Percentiles rank a stretch among this genome's conserved stretches.
These are phyloP conservation scores for Gremmenia infestans DNA, from an alignment of 2,329 filamentous ascomycete genomes.

Conservation along the genomic window DNA sequence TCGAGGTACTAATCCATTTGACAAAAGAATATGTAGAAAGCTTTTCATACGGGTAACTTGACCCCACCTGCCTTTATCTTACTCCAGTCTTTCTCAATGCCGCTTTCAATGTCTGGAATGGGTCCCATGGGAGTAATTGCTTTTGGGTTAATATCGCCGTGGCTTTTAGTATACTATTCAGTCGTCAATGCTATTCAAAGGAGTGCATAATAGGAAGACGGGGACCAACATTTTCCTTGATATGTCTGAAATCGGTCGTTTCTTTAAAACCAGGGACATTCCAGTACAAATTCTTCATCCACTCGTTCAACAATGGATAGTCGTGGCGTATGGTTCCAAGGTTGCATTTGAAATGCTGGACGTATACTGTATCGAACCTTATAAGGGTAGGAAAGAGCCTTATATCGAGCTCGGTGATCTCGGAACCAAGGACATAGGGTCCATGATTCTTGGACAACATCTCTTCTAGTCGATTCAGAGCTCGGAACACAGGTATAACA, in stretches of 20 bases:
- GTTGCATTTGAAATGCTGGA: conserved; percentile 61
- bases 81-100: conserved; percentile 61
- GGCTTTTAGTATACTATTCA: conserved; percentile 77
- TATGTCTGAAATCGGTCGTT: conserved; percentile 26
- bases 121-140: conserved; percentile 82
- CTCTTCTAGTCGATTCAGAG: conserved; percentile 69
- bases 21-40: not conserved
- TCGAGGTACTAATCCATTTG: not conserved
- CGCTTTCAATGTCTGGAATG: conserved; percentile 70
- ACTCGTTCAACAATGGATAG: conserved; percentile 61
- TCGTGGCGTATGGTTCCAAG: conserved; percentile 34
- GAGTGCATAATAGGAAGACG: not conserved
- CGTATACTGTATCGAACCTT: conserved; percentile 63
- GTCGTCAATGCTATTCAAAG: not conserved
- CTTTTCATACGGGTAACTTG: conserved; percentile 11
- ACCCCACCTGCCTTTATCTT: conserved; percentile 19
- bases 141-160: conserved; percentile 58
- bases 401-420: conserved; percentile 75
- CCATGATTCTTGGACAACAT: conserved; percentile 46
- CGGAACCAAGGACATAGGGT: conserved; percentile 64
- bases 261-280: conserved; percentile 50
- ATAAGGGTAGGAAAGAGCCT: conserved; percentile 59
- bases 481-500: conserved; percentile 64
- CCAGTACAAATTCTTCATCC: conserved; percentile 64
- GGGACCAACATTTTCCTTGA: conserved; percentile 46